These are phyloP conservation scores for Diplogelasinospora grovesii DNA, from an alignment of 495 filamentous ascomycete species.

Conservation along the genomic window DNA sequence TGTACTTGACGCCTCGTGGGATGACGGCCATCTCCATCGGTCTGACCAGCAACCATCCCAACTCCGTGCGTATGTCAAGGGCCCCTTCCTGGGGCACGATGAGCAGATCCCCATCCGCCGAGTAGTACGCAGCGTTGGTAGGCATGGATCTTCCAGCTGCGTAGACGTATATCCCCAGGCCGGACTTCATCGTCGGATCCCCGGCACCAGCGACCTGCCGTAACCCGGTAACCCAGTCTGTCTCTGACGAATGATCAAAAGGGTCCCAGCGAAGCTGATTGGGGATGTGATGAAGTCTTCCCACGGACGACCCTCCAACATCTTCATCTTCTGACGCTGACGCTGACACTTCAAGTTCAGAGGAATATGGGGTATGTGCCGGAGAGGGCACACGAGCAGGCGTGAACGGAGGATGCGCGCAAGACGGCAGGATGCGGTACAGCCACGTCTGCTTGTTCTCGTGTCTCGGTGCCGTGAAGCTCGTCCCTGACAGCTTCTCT, in stretches of 20 bases:
- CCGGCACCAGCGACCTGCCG: constrained; percentile 76
- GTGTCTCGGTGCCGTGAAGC: constrained; percentile 83
- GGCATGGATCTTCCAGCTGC: constrained; percentile 78
- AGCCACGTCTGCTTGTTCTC: constrained; percentile 92
- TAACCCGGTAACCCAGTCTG: constrained; percentile 75
- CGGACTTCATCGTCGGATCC: constrained; percentile 72
- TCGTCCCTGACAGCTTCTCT: constrained; percentile 90
- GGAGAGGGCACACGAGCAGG: constrained; percentile 21
- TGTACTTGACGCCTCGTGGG: constrained; percentile 75
- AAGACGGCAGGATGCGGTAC: constrained; percentile 83
- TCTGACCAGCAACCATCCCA: constrained; percentile 73
- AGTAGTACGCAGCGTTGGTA: constrained; percentile 70
- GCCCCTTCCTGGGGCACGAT: constrained; percentile 80
- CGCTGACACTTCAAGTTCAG: too few relatives aligned
- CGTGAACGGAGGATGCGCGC: constrained; percentile 69
- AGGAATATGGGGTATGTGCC: constrained; percentile 16
- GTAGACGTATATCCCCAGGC: constrained; percentile 76
- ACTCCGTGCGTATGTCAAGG: constrained; percentile 79
- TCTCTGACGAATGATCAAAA: constrained; percentile 60
- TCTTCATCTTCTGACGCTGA: too few relatives aligned
- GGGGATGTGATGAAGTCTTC: constrained; percentile 61
- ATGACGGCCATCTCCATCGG: constrained; percentile 89
- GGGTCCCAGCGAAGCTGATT: constrained; percentile 92
- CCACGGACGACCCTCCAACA: constrained; percentile 14
- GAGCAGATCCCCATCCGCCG: constrained; percentile 83